Base-by-base conservation (phyloP, 2,329 filamentous ascomycete species). In the Penicillium griseofulvum region DNA sequence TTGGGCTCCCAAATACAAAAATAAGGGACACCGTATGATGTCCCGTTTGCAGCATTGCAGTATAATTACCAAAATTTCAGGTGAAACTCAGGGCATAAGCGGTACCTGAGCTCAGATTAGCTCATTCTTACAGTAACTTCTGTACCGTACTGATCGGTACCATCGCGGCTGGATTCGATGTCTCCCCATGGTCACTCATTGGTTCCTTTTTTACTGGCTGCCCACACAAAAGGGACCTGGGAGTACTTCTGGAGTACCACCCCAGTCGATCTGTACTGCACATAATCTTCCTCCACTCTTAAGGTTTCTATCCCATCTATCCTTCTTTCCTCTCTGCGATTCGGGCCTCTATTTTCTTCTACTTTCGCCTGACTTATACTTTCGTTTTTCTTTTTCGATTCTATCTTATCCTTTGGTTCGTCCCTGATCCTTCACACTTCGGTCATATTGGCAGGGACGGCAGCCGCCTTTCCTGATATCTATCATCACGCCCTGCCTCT, bases 401-500 rank as follows among this genome's bases (percentile, higher is more conserved):
- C 12, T n/a, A 26, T 44, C 31, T 16, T 44, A 39, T 10, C 3
- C 22, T 41, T 36, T 29, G 41, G 41, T 55, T 51, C 28, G 52
- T 51, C 28, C 22, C 33, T 17, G 14, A 36, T 26, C n/a, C 19
- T 48, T 51, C 44, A 33, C 29, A 44, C 31, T 49, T 49, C 38
- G 28, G 11, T 43, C 33, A 41, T 24, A 54, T 55, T 46, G 45
- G n/a, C 50, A 48, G 31, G 31, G 33, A 42, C 43, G 45, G 41
- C 38, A 45, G 42, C 52, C 49, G 52, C 46, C 53, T 38, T 53
- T 43, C 55, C 52, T 55, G 45, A 54, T 54, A 49, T 54, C 45
- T 43, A 49, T 56, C 59, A 55, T 43, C 51, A 55, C 56, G 58
- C 62, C 65, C 69, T 75, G 70, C 68, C 65, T 65, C 64, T 65